These are phyloP conservation scores for Mrakia frigida DNA, from an alignment of 768 basidiomycete species.

Conservation along the genomic window DNA sequence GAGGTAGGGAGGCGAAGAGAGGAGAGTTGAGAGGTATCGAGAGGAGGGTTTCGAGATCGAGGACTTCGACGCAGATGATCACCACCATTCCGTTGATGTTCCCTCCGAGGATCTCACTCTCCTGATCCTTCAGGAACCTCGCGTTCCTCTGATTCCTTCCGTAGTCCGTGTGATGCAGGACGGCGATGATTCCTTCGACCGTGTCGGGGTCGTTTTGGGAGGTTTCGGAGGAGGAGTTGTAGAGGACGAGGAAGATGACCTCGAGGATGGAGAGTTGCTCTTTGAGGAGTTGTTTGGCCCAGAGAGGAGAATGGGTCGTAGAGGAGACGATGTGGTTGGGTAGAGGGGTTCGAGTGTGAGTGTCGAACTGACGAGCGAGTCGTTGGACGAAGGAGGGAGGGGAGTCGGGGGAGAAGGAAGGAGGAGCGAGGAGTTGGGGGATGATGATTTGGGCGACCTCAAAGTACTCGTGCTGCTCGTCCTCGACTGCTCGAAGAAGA, in stretches of 20 bases:
- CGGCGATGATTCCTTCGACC: slow-evolving; percentile 38
- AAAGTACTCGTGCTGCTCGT: slow-evolving; percentile 55
- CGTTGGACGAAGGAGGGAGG: slow-evolving; percentile 56
- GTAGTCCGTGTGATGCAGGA: slow-evolving; percentile 37
- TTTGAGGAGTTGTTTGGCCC: slow-evolving; percentile 21
- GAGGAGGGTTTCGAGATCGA: slow-evolving; percentile 61
- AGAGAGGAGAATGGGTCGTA: background rate
- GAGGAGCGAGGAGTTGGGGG: slow-evolving; percentile 8
- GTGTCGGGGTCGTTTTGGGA: slow-evolving; percentile 29
- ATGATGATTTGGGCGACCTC: slow-evolving; percentile 47
- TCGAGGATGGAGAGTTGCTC: slow-evolving; percentile 71
- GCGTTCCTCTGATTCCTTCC: slow-evolving; percentile 56
- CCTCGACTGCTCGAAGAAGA: slow-evolving; percentile 65
- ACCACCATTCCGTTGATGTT: slow-evolving; percentile 61
- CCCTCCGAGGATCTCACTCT: slow-evolving; percentile 54
- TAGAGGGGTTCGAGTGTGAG: slow-evolving; percentile 35
- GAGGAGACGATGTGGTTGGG: slow-evolving; percentile 13
- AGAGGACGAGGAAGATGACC: slow-evolving; percentile 84
- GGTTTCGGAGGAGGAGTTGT: slow-evolving; percentile 50
- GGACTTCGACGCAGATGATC: slow-evolving; percentile 54
- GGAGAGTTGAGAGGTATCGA: slow-evolving; percentile 56
- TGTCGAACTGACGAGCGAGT: slow-evolving; percentile 59
- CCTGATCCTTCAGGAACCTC: slow-evolving; percentile 68
- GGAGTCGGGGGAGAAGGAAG: slow-evolving; percentile 62
- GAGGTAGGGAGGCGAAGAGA: slow-evolving; percentile 41